These are phyloP conservation scores for Cucurbita moschata DNA, from an alignment of 306 rosid genomes.

Conservation along the genomic window DNA sequence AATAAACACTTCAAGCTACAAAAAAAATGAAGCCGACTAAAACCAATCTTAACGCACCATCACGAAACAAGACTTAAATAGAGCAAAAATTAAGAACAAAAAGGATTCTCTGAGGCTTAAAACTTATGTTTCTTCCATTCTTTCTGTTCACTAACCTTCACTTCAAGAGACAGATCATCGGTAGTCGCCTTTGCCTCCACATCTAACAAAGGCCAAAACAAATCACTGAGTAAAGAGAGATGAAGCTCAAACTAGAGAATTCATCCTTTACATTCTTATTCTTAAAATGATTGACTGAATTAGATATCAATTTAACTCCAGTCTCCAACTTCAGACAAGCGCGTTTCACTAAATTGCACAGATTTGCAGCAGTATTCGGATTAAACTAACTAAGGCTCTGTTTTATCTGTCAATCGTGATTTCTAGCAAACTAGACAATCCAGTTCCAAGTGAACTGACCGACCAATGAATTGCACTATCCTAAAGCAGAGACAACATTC, in stretches of 20 bases:
- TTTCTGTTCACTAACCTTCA: constrained; percentile 39
- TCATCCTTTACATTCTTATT: background rate
- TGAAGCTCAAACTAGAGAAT: background rate
- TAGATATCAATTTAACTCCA: constrained; percentile 1
- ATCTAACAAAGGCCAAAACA: constrained; percentile 13
- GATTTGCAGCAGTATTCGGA: background rate
- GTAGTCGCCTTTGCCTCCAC: constrained; percentile 24
- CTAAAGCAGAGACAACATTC: background rate
- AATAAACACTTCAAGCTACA: constrained; percentile 31
- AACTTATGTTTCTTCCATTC: background rate
- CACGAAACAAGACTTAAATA: background rate
- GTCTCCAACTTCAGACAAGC: background rate
- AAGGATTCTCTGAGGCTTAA: background rate
- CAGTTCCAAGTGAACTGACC: background rate
- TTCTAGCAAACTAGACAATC: background rate
- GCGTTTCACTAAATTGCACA: background rate
- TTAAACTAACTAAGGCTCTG: background rate
- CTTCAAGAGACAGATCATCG: constrained; percentile 25
- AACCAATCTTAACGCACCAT: background rate
- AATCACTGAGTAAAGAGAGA: background rate
- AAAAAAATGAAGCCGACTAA: background rate
- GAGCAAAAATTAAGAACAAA: background rate
- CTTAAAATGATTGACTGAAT: background rate
- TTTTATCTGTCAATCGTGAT: background rate
- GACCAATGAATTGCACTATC: background rate